A percentile compares a stretch with the other conserved stretches of the same genome.
Evolutionary conservation across 169 alveolate species (phyloP).

Genomic region (Plasmodium adleri): DNA sequence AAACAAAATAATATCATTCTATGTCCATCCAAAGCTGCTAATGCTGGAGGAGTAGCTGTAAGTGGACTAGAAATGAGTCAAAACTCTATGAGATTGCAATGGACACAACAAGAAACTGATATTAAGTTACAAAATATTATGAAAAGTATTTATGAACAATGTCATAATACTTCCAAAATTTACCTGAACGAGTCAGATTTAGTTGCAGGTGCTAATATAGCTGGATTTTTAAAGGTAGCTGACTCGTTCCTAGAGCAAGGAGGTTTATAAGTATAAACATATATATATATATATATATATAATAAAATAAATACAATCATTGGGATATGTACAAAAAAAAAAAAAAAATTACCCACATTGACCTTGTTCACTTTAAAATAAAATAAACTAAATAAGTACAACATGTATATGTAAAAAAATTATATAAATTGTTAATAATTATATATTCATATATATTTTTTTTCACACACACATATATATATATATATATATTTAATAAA

Average conservation of each 20-base stretch:
- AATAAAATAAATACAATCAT: too few relatives aligned
- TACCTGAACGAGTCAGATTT: slow-evolving; percentile 83
- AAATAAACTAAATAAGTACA: too few relatives aligned
- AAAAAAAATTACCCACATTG: too few relatives aligned
- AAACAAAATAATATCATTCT: slow-evolving; percentile 78
- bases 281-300: too few relatives aligned
- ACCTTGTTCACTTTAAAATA: too few relatives aligned
- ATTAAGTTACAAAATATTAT: slow-evolving; percentile 82
- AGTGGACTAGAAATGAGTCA: slow-evolving; percentile 92
- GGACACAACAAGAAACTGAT: slow-evolving; percentile 88
- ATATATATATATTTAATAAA: too few relatives aligned
- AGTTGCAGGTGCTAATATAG: slow-evolving; percentile 91
- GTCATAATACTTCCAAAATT: slow-evolving; percentile 79
- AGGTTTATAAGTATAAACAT: slow-evolving; percentile 33
- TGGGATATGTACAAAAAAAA: too few relatives aligned
- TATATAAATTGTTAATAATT: too few relatives aligned
- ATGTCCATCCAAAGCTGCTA: slow-evolving; percentile 92
- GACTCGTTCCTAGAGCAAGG: slow-evolving; percentile 89
- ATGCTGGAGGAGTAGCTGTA: slow-evolving; percentile 93
- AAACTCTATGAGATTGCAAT: slow-evolving; percentile 85
- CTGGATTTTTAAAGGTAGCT: slow-evolving; percentile 90
- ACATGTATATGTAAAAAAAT: too few relatives aligned
- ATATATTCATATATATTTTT: too few relatives aligned
- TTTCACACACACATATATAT: too few relatives aligned
- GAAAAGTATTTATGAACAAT: slow-evolving; percentile 83